Conservation (phyloP, 2,329 filamentous ascomycete genomes). For the Colletotrichum orchidophilum region DNA sequence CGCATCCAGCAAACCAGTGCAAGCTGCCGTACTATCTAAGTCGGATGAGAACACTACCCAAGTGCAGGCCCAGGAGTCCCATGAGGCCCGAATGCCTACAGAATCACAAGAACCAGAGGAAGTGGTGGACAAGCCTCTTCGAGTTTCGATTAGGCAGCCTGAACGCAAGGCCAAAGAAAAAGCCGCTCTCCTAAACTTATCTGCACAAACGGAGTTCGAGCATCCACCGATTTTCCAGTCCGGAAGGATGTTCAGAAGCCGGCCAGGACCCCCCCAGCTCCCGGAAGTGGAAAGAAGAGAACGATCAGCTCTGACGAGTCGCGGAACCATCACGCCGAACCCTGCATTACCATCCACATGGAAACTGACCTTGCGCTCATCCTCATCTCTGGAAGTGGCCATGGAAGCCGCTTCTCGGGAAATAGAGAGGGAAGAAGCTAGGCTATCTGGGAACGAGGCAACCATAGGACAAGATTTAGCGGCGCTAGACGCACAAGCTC, state of each 20-base stretch:
- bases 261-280: not conserved
- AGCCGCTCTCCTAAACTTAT: not conserved
- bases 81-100: not conserved
- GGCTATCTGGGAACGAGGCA: constrained; percentile 4
- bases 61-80: not conserved
- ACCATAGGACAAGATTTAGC: not conserved
- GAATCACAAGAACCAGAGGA: not conserved
- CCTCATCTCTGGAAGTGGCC: constrained; percentile 44
- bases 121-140: not conserved
- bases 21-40: not conserved
- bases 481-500: not conserved
- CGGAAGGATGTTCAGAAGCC: not conserved
- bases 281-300: not conserved
- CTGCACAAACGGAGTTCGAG: not conserved
- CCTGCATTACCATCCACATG: constrained; percentile 43
- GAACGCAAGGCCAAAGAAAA: constrained; percentile 37
- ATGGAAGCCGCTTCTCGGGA: constrained; percentile 41
- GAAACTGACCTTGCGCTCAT: constrained; percentile 38
- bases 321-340: not conserved
- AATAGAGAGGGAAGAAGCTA: constrained; percentile 37
- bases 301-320: not conserved
- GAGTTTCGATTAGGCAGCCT: constrained; percentile 24
- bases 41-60: not conserved
- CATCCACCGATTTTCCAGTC: constrained; percentile 7
- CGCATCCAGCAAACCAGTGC: not conserved